Conservation (phyloP, 257 asterid genomes). For the Knoxia roxburghii region DNA sequence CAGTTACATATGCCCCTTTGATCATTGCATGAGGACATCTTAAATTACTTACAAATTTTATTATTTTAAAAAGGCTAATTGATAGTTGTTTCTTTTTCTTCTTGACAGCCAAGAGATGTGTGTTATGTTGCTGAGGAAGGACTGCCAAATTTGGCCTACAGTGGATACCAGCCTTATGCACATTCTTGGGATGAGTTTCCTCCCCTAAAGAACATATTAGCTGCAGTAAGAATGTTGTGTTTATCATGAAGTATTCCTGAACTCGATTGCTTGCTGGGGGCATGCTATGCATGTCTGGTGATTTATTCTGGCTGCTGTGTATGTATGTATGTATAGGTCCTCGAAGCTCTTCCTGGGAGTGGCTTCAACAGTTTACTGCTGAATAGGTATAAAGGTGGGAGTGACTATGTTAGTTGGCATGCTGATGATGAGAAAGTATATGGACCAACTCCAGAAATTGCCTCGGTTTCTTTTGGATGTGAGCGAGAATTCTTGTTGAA, state of each 20-base stretch:
- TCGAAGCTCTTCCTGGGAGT: conserved; percentile 71
- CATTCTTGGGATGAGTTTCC: conserved; percentile 93
- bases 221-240: conserved; percentile 39
- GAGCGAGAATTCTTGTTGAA: conserved; percentile 84
- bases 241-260: neutral
- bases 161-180: conserved; percentile 75
- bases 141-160: conserved; percentile 60
- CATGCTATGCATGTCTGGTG: conserved; percentile 2
- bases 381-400: conserved; percentile 82
- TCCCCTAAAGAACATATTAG: conserved; percentile 61
- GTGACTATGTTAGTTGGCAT: conserved; percentile 94
- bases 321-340: conserved; percentile 44
- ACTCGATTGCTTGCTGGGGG: neutral
- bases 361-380: conserved; percentile 76
- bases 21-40: neutral
- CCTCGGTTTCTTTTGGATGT: conserved; percentile 85
- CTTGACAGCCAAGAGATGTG: conserved; percentile 69
- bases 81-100: neutral
- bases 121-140: conserved; percentile 82
- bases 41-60: neutral
- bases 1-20: neutral
- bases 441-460: conserved; percentile 84
- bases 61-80: neutral
- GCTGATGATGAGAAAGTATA: conserved; percentile 96
- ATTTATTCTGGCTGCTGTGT: conserved; percentile 13